Base-by-base conservation (phyloP, 2,329 filamentous ascomycete genomes). In the Verticillium zaregamsianum region DNA sequence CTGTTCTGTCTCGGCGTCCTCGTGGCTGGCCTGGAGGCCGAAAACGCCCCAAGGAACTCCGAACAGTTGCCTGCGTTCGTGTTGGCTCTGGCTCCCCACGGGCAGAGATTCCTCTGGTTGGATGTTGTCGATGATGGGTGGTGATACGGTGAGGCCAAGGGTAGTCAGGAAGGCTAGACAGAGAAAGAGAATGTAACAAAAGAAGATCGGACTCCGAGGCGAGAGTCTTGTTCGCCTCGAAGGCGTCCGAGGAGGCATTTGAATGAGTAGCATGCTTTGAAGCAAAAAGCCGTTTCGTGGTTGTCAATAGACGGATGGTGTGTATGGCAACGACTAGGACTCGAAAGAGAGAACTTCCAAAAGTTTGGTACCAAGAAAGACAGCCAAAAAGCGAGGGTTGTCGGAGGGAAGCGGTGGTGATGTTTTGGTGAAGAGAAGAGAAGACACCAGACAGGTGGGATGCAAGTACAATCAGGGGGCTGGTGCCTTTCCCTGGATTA, bases 341-440 rank as follows among this genome's bases (percentile, higher is more conserved):
- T 14, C 61, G 56, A 17, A 60, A 8, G 49, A 64, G 20, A 52
- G 8, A 7, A 52, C 59, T 57, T 64, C 59, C 62, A 64, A 65
- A 60, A 60, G 31, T 39, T 55, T 60, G 55, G 59, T 57, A 60
- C 57, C 63, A 62, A 65, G 55, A 61, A 65, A 64, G 59, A 39
- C 40, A 64, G 60, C 62, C 63, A 62, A 64, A 65, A 59, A 65
- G 62, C 59, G 62, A 65, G 12, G 56, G 62, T 64, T 54, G 39
- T 17, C 55, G 58, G 45, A 23, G 61, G 49, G 59, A 20, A 33
- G 7, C 58, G 33, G 14, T 57, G 28, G 25, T 57, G 57, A 57
- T 65, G 62, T 58, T 23, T 40, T 8, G 58, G 55, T 49, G 45
- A 57, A 59, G 39, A 39, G 37, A 52, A 61, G 17, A 57, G 57